These are phyloP conservation scores for Mycosphaerella sp. DNA, from an alignment of 2,329 filamentous ascomycete genomes.

Conservation along the genomic window DNA sequence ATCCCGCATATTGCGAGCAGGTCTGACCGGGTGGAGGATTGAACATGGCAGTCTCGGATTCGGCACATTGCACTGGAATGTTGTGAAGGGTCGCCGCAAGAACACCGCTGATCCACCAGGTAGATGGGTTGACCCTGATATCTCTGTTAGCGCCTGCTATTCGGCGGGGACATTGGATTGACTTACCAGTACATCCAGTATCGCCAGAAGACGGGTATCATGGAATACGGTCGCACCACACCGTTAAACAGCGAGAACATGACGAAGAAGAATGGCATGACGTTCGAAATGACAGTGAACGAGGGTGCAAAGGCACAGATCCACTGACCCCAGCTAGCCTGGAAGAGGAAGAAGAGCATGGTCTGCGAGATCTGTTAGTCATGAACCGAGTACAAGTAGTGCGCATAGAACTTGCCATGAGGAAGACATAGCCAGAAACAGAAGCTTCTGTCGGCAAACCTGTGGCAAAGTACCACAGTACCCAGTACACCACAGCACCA, in stretches of 20 bases:
- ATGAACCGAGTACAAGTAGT: too few species aligned
- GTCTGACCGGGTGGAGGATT: constrained; percentile 58
- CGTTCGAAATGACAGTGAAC: constrained; percentile 71
- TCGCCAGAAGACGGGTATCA: constrained; percentile 63
- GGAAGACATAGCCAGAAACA: constrained; percentile 66
- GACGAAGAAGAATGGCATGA: constrained; percentile 74
- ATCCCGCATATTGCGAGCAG: constrained; percentile 57
- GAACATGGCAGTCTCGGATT: constrained; percentile 58
- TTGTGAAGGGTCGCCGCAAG: constrained; percentile 56
- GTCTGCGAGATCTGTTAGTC: constrained; percentile 31
- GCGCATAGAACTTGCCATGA: constrained; percentile 51
- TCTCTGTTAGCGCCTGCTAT: background rate
- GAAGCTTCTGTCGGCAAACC: constrained; percentile 61
- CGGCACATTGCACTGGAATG: constrained; percentile 41
- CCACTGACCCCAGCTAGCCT: constrained; percentile 73
- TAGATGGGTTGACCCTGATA: constrained; percentile 52
- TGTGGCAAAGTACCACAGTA: constrained; percentile 69
- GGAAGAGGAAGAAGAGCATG: constrained; percentile 70
- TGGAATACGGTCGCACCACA: constrained; percentile 61
- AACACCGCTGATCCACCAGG: constrained; percentile 66
- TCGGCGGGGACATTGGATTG: background rate
- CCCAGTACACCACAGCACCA: constrained; percentile 60
- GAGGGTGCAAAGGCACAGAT: constrained; percentile 74
- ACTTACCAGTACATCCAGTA: constrained; percentile 60
- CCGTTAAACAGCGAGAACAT: constrained; percentile 72